Base-by-base conservation (phyloP, 2,329 filamentous ascomycete genomes). In the Phialophora chinensis region DNA sequence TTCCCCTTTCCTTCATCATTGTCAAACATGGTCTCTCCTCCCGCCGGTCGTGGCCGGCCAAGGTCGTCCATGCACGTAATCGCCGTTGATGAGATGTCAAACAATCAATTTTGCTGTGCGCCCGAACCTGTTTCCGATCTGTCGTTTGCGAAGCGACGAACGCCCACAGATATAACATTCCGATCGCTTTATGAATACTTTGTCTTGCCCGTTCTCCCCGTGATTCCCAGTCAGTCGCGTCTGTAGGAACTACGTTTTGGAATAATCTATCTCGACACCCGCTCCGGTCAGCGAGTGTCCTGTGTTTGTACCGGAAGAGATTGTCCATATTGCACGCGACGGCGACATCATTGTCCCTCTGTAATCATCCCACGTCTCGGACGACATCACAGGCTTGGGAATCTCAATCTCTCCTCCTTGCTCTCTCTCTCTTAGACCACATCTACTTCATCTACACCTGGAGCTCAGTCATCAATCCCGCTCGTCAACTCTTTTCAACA, bases 101-200 rank as follows among this genome's bases (percentile, higher is more conserved):
- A 68, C 62, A 55, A 8, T 29, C 55, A 60, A 63, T 65, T 55
- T 68, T 49, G 35, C 58, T 27, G 35, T 62, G 33, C 54, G 33
- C 44, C 56, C 35, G 23, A 42, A 31, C 23, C 33, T 42, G 60
- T 56, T 47, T 62, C 60, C 20, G 52, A 25, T 20, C 2, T 42
- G 31, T 11, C 59, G 29, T 61, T 35, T 61, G 47, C 31, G 12
- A 61, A 27, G 50, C 29, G 38, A 35, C 20, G 57, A 50, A 23
- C 49, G 49, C 20, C 49, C 49, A 27, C 27, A 25, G 10, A 27
- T 10, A 52, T 44, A 14, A 17, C 11, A 14, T 27, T 20, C 56
- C 33, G 53, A 33, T 27, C 20, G 20, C 11, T 33, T 67, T 63
- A 67, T 67, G 61, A 63, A 52, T 29, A 67, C 56, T 20, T 20